Evolutionary conservation across 2,329 filamentous ascomycete species (phyloP).

Genomic region (Clonostachys chloroleuca): DNA sequence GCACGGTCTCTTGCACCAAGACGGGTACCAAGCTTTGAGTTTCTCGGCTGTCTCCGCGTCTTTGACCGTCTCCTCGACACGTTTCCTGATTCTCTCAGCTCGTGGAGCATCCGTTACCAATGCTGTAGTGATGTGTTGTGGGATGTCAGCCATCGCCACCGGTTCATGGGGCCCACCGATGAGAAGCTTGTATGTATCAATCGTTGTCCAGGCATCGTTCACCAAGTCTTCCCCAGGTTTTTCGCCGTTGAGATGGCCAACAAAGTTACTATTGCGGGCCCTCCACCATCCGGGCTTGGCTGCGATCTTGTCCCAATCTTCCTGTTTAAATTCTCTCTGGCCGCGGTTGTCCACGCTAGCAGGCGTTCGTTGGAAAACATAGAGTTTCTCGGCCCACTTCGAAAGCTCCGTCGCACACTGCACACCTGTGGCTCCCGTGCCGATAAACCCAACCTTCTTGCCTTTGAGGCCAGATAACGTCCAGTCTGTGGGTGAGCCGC

Average conservation of each 20-base stretch:
- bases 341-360: conserved; percentile 30
- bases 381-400: conserved; percentile 41
- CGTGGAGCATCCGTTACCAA: conserved; percentile 33
- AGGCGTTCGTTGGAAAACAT: conserved; percentile 53
- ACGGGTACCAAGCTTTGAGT: conserved; percentile 56
- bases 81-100: conserved; percentile 35
- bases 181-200: conserved; percentile 29
- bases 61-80: conserved; percentile 44
- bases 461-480: conserved; percentile 37
- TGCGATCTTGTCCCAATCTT: conserved; percentile 30
- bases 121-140: conserved; percentile 12
- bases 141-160: not conserved
- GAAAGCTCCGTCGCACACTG: conserved; percentile 39
- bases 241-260: conserved; percentile 35
- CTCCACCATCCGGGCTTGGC: conserved; percentile 41
- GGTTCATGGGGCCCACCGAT: conserved; percentile 13
- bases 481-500: conserved; percentile 30
- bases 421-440: conserved; percentile 43
- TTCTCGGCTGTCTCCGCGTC: conserved; percentile 43
- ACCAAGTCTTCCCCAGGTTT: conserved; percentile 31
- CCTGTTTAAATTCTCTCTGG: conserved; percentile 31
- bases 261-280: conserved; percentile 22
- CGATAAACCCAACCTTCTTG: conserved; percentile 42
- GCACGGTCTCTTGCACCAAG: conserved; percentile 48
- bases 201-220: conserved; percentile 40